Conservation (phyloP, 1,284 basidiomycete species). For the Volvariella surrecta region DNA sequence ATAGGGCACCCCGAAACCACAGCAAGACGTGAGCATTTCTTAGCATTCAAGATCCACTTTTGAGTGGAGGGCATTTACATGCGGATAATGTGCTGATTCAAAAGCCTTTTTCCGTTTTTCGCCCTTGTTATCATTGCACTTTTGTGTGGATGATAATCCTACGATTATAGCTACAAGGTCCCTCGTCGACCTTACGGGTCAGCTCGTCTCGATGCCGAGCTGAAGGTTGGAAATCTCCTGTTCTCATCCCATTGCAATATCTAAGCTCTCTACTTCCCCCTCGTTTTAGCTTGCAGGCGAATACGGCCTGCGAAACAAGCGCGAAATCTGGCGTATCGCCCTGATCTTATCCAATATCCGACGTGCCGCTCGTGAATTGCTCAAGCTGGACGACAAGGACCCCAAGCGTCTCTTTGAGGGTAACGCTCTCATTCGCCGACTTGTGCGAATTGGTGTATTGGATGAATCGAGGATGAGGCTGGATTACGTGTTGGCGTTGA, state of each 20-base stretch:
- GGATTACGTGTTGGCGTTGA: conserved; percentile 99
- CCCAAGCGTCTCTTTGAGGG: conserved; percentile 99
- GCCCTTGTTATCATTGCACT: conserved; percentile 37
- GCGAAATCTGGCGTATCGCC: conserved; percentile 99
- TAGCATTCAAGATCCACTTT: conserved; percentile 59
- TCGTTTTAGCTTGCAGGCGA: conserved; percentile 88
- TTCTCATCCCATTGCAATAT: conserved; percentile 1
- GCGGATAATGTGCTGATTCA: conserved; percentile 39
- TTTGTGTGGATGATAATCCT: conserved; percentile 10
- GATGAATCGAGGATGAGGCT: conserved; percentile 99
- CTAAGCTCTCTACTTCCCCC: not conserved
- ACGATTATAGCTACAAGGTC: conserved; percentile 85
- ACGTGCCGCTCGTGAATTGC: conserved; percentile 99
- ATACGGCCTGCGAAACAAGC: conserved; percentile 99
- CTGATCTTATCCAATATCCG: conserved; percentile 99
- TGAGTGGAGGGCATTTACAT: conserved; percentile 51
- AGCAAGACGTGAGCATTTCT: conserved; percentile 76
- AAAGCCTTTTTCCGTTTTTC: conserved; percentile 41
- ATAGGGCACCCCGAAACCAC: conserved; percentile 80
- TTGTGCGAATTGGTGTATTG: conserved; percentile 99
- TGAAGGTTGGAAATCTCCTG: conserved; percentile 65
- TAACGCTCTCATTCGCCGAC: conserved; percentile 98
- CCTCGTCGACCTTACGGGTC: conserved; percentile 97
- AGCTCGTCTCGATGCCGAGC: conserved; percentile 97
- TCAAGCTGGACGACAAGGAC: conserved; percentile 99